Evolutionary conservation across 2,329 filamentous ascomycete genomes (phyloP).

Genomic region (Xylariaceae sp.): DNA sequence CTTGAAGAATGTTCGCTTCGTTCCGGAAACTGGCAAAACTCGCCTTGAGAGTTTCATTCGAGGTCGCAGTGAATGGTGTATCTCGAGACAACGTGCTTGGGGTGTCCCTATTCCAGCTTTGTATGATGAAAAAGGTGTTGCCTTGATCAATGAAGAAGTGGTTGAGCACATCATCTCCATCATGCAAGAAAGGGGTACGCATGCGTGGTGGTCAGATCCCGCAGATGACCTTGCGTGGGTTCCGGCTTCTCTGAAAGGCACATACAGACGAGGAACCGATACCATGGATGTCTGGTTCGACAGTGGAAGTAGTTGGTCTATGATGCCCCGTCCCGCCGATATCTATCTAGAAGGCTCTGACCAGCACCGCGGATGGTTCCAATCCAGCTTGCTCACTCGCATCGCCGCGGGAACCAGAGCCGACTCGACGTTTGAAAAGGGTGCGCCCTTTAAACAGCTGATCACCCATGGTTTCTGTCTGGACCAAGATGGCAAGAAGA

Average conservation of each 20-base stretch:
- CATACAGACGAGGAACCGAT: constrained; percentile 73
- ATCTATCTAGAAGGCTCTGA: constrained; percentile 92
- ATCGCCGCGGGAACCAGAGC: constrained; percentile 56
- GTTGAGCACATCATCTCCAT: constrained; percentile 80
- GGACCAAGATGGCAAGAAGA: constrained; percentile 86
- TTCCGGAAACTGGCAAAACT: constrained; percentile 67
- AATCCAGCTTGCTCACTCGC: constrained; percentile 86
- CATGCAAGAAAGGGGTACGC: constrained; percentile 71
- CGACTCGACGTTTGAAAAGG: constrained; percentile 31
- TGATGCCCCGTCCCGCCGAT: constrained; percentile 58
- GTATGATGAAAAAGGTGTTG: constrained; percentile 66
- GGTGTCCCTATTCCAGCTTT: constrained; percentile 92
- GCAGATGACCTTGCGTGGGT: constrained; percentile 74
- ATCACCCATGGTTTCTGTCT: constrained; percentile 95
- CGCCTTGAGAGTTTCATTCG: constrained; percentile 81
- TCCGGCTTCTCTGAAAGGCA: constrained; percentile 52
- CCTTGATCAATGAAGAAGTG: constrained; percentile 71
- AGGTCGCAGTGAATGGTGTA: constrained; percentile 93
- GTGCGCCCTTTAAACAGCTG: constrained; percentile 76
- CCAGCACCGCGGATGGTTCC: constrained; percentile 97
- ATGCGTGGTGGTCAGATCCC: constrained; percentile 90
- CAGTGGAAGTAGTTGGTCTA: constrained; percentile 88
- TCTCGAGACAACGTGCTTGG: constrained; percentile 93
- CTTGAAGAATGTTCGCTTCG: constrained; percentile 67
- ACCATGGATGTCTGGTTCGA: constrained; percentile 99